These are phyloP conservation scores for Eimeria tenella DNA, from an alignment of 169 alveolate genomes.

Conservation along the genomic window DNA sequence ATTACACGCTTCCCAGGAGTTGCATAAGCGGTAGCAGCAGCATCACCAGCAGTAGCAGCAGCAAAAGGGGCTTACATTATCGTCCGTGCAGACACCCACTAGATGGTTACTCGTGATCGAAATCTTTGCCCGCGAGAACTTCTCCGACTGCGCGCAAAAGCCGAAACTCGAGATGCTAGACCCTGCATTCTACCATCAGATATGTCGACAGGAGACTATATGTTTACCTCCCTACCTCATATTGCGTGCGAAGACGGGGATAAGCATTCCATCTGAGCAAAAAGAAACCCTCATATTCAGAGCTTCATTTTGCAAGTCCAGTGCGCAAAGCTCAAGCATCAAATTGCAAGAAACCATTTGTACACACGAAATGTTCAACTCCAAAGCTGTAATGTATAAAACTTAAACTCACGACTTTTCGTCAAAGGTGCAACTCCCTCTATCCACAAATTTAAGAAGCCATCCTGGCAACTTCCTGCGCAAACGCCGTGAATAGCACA, in stretches of 20 bases:
- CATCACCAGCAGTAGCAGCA: conserved; percentile 55
- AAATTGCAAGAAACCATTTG: neutral
- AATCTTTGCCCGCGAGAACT: conserved; percentile 69
- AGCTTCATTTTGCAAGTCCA: neutral
- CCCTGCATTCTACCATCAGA: neutral
- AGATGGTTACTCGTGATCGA: conserved; percentile 65
- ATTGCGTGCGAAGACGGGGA: conserved; percentile 67
- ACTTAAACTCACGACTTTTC: conserved; percentile 80
- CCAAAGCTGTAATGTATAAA: neutral
- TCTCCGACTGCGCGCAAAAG: conserved; percentile 37
- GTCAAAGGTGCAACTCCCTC: conserved; percentile 81
- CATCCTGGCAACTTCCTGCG: conserved; percentile 84
- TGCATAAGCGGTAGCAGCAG: conserved; percentile 20
- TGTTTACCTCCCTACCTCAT: conserved; percentile 41
- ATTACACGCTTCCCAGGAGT: neutral
- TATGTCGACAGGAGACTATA: neutral
- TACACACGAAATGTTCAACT: neutral
- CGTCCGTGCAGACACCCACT: conserved; percentile 82
- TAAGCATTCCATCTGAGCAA: conserved; percentile 74
- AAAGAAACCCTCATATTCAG: neutral
- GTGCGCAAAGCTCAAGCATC: neutral
- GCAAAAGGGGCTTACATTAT: conserved; percentile 62
- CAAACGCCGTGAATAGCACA: conserved; percentile 10
- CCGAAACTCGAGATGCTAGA: neutral
- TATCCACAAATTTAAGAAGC: conserved; percentile 81